phyloP scores from a whole-genome alignment of 176 grass and related monocot species.

The Leersia perrieri region DNA sequence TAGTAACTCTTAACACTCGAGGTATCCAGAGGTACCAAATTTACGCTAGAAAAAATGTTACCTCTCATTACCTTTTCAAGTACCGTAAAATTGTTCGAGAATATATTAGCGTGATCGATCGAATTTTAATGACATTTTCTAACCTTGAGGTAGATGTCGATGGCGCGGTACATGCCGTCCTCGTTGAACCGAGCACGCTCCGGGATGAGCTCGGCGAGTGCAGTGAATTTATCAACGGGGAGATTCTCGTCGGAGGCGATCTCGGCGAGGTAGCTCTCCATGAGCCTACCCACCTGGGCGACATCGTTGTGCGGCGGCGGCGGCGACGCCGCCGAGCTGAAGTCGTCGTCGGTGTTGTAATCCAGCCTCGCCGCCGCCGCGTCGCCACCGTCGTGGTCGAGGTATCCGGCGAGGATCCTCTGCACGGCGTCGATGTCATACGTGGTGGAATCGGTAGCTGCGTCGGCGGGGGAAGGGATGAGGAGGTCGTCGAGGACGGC shows the following conservation, averaged over 20 bases:
- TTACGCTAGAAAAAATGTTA: too few species aligned
- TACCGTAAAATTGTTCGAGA: too few species aligned
- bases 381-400: constrained; percentile 61
- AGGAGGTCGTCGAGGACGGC: constrained; percentile 84
- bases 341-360: constrained; percentile 74
- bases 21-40: too few species aligned
- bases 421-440: constrained; percentile 81
- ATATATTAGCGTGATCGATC: too few species aligned
- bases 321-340: constrained; percentile 48
- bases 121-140: not conserved
- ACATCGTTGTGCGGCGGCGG: constrained; percentile 34
- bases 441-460: constrained; percentile 20
- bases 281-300: constrained; percentile 59
- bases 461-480: constrained; percentile 51
- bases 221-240: constrained; percentile 56
- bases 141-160: constrained; percentile 93
- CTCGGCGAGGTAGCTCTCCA: constrained; percentile 89
- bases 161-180: constrained; percentile 93
- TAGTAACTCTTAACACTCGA: too few species aligned
- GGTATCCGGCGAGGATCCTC: constrained; percentile 79
- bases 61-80: too few species aligned
- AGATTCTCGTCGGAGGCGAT: constrained; percentile 73
- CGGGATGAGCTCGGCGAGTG: constrained; percentile 69
- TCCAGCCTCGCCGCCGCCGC: constrained; percentile 41
- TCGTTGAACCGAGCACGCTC: constrained; percentile 71